Conservation (phyloP, 2,329 filamentous ascomycete genomes). For the Botrytis squamosa region DNA sequence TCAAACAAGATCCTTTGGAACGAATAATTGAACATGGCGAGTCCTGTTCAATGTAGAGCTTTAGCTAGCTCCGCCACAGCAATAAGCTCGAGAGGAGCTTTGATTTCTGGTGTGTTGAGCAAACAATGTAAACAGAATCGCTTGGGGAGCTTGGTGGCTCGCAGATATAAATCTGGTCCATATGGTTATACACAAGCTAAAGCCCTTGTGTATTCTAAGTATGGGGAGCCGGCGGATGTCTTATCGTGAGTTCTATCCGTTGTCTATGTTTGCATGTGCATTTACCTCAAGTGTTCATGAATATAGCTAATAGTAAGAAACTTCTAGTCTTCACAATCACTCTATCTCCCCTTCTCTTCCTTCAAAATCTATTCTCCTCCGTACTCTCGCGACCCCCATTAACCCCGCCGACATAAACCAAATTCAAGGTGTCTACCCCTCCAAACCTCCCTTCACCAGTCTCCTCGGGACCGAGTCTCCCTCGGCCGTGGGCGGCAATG, state of each 20-base stretch:
- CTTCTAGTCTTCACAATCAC: slow-evolving; percentile 64
- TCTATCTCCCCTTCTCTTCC: slow-evolving; percentile 76
- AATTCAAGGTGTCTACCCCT: slow-evolving; percentile 93
- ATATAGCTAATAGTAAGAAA: slow-evolving; percentile 18
- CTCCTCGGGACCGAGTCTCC: slow-evolving; percentile 74
- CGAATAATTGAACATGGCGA: neutral
- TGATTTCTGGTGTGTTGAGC: neutral
- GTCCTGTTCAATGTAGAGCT: neutral
- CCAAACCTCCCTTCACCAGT: slow-evolving; percentile 74
- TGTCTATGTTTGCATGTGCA: neutral
- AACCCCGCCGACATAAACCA: slow-evolving; percentile 99
- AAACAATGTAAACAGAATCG: neutral
- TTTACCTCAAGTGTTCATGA: neutral
- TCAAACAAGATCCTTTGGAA: neutral
- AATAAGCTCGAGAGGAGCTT: neutral
- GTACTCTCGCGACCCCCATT: slow-evolving; percentile 85
- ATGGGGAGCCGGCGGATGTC: slow-evolving; percentile 73
- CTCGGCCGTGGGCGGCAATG: slow-evolving; percentile 80
- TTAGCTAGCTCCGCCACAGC: neutral
- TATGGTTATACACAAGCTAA: slow-evolving; percentile 86
- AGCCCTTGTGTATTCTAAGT: slow-evolving; percentile 71
- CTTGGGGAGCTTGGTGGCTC: slow-evolving; percentile 22
- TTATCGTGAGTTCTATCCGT: slow-evolving; percentile 49
- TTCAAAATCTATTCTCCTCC: slow-evolving; percentile 67
- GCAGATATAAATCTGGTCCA: slow-evolving; percentile 51